Base-by-base conservation (phyloP, 108 stramenopile genomes). In the Skeletonema costatum region DNA sequence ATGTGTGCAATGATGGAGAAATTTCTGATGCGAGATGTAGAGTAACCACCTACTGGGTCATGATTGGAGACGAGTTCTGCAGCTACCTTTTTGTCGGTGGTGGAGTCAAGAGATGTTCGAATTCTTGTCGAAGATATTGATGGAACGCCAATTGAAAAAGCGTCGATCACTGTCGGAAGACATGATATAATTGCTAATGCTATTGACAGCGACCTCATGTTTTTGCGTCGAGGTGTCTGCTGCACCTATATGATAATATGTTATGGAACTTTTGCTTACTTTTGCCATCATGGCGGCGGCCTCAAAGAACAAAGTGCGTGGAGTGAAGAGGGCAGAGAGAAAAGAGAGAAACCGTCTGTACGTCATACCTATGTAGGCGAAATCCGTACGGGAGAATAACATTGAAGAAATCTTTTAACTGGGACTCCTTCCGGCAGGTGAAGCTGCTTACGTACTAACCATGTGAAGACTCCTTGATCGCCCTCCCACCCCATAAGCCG, bases 1-100 rank as follows among this genome's bases (percentile, higher is more conserved):
- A 99, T 96, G 82, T 98, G 98, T 4, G 99, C 99, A 60, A 99
- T 98, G 42, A 99, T 98, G 69, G 85, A 90, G 80, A 99, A 99
- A 87, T 99, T 99, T 46, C 99, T 90, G 58, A 98, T 98, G 21
- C 89, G 79, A n/a, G 87, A 76, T 5, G 88, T 66, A 68, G 74
- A 75, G 65, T 59, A 82, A 25, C 81, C 81, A 5, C n/a, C 38
- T 4, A 60, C 70, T 4, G 60, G 10, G 65, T 63, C 73, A 17
- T 73, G 73, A 35, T 56, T 51, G 39, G 73, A 73, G 50, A 73
- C 32, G 11, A 73, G 44, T 50, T 73, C 73, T 25, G 62, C 64
- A 39, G 62, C 25, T 29, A 56, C 53, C 53, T 56, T 56, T 2
- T 56, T 56, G 53, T 56, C 53, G 53, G 53, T 56, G 19, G 53